A percentile compares a stretch with the other conserved stretches of the same genome.
Conservation (phyloP, 768 basidiomycete species). For the Termitomyces bulborhizus region DNA sequence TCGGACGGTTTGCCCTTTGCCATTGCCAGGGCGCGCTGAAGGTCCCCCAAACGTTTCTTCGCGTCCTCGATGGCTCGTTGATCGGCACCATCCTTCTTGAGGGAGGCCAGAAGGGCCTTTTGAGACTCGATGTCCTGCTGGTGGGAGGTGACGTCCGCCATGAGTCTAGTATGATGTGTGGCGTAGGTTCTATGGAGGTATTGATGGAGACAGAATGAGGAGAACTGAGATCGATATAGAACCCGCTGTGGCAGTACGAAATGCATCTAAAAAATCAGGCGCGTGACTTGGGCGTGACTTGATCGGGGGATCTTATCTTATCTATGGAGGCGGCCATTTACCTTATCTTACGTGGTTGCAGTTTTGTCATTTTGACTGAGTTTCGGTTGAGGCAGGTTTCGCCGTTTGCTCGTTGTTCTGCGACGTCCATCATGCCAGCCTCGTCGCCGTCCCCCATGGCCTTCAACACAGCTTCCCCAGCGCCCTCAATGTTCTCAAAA, state of each 20-base stretch:
- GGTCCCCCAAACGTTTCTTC: conserved; percentile 63
- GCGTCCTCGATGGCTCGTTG: conserved; percentile 47
- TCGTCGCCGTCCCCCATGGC: conserved; percentile 57
- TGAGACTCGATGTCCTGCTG: conserved; percentile 51
- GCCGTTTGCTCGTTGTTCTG: not conserved
- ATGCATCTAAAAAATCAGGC: conserved; percentile 4
- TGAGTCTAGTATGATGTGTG: not conserved
- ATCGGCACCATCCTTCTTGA: conserved; percentile 52
- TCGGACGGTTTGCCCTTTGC: conserved; percentile 29
- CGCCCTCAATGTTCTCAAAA: conserved; percentile 59
- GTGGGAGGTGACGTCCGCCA: conserved; percentile 30
- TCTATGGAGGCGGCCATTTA: not conserved
- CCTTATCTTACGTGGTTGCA: not conserved
- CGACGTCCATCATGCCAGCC: conserved; percentile 10
- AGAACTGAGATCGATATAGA: conserved; percentile 28
- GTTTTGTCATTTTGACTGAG: conserved; percentile 1
- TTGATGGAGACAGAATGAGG: conserved; percentile 10
- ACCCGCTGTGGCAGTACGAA: not conserved
- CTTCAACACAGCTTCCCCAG: conserved; percentile 42
- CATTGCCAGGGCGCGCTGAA: conserved; percentile 49
- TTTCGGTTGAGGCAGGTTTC: not conserved
- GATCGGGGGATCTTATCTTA: conserved; percentile 4
- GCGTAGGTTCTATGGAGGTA: conserved; percentile 13
- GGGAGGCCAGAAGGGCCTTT: conserved; percentile 52
- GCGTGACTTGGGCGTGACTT: conserved; percentile 5